Conservation (phyloP, 805 yeast species). For the Candida sonorensis region DNA sequence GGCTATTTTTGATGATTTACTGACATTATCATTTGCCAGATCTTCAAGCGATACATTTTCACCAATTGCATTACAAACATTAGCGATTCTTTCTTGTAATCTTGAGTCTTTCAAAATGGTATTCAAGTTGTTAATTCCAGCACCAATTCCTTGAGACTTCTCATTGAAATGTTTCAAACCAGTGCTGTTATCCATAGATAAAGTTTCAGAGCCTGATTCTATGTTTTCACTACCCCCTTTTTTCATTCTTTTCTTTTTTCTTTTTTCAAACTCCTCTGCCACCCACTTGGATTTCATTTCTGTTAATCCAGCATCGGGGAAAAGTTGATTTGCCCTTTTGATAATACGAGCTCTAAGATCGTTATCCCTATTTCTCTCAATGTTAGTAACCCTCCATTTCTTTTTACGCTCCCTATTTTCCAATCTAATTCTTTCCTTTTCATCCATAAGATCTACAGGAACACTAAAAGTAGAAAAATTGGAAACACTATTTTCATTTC, state of each 20-base stretch:
- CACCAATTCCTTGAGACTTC: not conserved
- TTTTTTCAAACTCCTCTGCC: slow-evolving; percentile 58
- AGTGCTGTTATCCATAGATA: too few species aligned
- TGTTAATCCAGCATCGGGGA: slow-evolving; percentile 52
- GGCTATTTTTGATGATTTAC: slow-evolving; percentile 6
- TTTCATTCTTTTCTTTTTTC: slow-evolving; percentile 55
- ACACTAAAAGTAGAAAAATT: slow-evolving; percentile 8
- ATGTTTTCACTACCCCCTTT: too few species aligned
- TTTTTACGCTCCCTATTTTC: slow-evolving; percentile 76
- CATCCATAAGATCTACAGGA: slow-evolving; percentile 22
- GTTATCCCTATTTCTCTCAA: slow-evolving; percentile 77
- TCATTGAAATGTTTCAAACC: too few species aligned
- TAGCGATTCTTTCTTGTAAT: slow-evolving; percentile 3
- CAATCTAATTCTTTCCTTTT: slow-evolving; percentile 49
- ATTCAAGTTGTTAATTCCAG: not conserved
- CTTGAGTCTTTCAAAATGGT: slow-evolving; percentile 11
- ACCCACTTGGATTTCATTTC: slow-evolving; percentile 62
- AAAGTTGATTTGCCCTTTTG: slow-evolving; percentile 61
- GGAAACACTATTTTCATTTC: slow-evolving; percentile 12
- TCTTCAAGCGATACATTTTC: slow-evolving; percentile 18
- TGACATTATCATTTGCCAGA: slow-evolving; percentile 1
- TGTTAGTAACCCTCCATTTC: slow-evolving; percentile 77
- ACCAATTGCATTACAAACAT: slow-evolving; percentile 26
- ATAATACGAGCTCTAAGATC: slow-evolving; percentile 75
- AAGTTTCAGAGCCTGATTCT: too few species aligned